Evolutionary conservation across 1,284 basidiomycete species (phyloP).

Genomic region (Cryptococcus sp.): DNA sequence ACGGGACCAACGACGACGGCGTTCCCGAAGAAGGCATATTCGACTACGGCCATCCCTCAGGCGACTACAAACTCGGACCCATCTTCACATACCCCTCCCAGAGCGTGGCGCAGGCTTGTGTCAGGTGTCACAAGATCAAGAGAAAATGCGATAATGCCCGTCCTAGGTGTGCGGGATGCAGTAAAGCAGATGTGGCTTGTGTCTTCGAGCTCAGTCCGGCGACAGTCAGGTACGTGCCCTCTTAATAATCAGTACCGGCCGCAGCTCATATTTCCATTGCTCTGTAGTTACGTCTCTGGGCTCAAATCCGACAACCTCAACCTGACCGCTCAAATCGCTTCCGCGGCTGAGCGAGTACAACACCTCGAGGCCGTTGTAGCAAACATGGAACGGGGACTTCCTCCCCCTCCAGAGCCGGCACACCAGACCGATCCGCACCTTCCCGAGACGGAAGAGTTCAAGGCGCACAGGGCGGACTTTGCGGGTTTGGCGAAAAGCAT

Average conservation of each 20-base stretch:
- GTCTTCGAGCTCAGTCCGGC: conserved; percentile 47
- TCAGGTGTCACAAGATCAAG: conserved; percentile 48
- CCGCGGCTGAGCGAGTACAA: conserved; percentile 34
- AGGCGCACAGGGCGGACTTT: conserved; percentile 16
- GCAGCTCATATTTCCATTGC: background rate
- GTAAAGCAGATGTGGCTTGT: conserved; percentile 43
- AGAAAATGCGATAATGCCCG: conserved; percentile 45
- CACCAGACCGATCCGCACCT: conserved; percentile 6
- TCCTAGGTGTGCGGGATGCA: conserved; percentile 44
- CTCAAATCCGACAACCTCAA: conserved; percentile 33
- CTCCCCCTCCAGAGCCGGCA: conserved; percentile 4
- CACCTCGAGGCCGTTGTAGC: conserved; percentile 34
- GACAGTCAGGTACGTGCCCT: conserved; percentile 36
- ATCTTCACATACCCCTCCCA: conserved; percentile 45
- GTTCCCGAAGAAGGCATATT: conserved; percentile 27
- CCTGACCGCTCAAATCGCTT: conserved; percentile 28
- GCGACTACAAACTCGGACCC: conserved; percentile 36
- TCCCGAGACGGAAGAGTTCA: background rate
- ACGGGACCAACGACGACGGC: conserved; percentile 9
- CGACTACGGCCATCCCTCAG: conserved; percentile 36
- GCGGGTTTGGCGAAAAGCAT: conserved; percentile 16
- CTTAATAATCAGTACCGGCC: background rate
- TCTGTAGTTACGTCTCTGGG: conserved; percentile 32
- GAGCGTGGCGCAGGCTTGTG: conserved; percentile 44
- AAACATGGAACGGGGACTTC: conserved; percentile 18